Base-by-base conservation (phyloP, 805 yeast species). In the Priceomyces carsonii region DNA sequence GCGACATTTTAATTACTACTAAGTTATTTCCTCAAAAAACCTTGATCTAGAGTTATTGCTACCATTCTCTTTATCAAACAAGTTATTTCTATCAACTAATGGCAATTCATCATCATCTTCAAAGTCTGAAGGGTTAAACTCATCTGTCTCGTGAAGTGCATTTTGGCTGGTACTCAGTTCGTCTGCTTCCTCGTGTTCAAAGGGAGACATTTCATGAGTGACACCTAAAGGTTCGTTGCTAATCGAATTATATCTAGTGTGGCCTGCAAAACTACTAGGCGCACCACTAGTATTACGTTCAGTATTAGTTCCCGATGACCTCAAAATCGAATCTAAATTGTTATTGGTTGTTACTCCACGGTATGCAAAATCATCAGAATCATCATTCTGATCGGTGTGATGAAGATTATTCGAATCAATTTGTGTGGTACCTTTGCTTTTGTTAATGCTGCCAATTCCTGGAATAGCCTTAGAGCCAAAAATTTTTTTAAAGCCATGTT, bases 301-400 rank as follows among this genome's bases (percentile, higher is more conserved):
- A 5, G 47, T 36, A 21, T 47, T 47, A 18, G 40, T 40, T 13
- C 36, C 52, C 6, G 51, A 43, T 5, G 53, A 35, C 25, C 44
- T 47, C 54, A 68, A 68, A 8, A 68, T 58, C 1, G 71, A 57
- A 33, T 66, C 73, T 21, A 68, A 54, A 43, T 68, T 68, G 42
- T 66, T 68, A 38, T 52, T 59, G 44, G 65, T 66, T 32, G 70
- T 56, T 15, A 68, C 71, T 5, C 74, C 74, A 31, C 74, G 59
- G 47, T 68, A 68, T 34, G 51, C 63, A 36, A 62, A 68, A 38
- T 63, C 74, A 15, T 55, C 60, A 29, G 47, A 45, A 14, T 42
- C 43, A 26, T 38, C 44, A 13, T 40, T 39, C 6, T 32, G 39
- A 18, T 41, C 43, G 19, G 33, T 27, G 4, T 39, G 33, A 16